Conservation (phyloP, 768 basidiomycete genomes). For the Tulasnella sp. region DNA sequence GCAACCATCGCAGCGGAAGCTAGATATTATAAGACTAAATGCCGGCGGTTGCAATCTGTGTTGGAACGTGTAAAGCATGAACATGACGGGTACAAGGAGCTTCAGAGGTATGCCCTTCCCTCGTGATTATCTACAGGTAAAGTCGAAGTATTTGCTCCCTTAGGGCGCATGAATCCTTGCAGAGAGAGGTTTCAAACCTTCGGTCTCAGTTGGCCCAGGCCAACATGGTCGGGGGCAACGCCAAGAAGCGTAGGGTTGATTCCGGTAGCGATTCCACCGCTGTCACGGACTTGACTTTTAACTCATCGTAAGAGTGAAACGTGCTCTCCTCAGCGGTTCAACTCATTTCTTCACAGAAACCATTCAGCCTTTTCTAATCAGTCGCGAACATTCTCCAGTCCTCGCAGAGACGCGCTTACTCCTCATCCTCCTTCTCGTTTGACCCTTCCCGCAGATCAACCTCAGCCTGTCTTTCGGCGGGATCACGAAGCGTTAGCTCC, state of each 20-base stretch:
- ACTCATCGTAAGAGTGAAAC: neutral
- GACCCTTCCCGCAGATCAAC: conserved; percentile 52
- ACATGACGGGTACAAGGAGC: conserved; percentile 30
- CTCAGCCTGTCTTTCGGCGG: conserved; percentile 32
- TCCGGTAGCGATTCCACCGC: neutral
- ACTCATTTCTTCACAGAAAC: neutral
- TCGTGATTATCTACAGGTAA: conserved; percentile 12
- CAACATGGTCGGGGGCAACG: neutral
- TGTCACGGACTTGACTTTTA: neutral
- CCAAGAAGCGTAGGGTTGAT: conserved; percentile 1
- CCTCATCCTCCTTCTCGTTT: conserved; percentile 52
- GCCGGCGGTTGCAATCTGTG: conserved; percentile 41
- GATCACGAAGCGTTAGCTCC: conserved; percentile 37
- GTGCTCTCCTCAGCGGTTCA: neutral
- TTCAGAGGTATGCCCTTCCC: conserved; percentile 39
- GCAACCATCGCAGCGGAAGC: conserved; percentile 59
- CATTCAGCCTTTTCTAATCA: neutral
- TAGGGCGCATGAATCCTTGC: conserved; percentile 13
- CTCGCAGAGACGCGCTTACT: conserved; percentile 44
- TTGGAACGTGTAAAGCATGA: conserved; percentile 45
- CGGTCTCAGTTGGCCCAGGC: neutral
- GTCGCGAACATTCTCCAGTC: conserved; percentile 24
- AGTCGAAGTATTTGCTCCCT: neutral
- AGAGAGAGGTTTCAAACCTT: neutral
- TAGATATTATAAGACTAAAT: conserved; percentile 46